These are phyloP conservation scores for Oldenlandia corymbosa DNA, from an alignment of 257 asterid genomes.

Conservation along the genomic window DNA sequence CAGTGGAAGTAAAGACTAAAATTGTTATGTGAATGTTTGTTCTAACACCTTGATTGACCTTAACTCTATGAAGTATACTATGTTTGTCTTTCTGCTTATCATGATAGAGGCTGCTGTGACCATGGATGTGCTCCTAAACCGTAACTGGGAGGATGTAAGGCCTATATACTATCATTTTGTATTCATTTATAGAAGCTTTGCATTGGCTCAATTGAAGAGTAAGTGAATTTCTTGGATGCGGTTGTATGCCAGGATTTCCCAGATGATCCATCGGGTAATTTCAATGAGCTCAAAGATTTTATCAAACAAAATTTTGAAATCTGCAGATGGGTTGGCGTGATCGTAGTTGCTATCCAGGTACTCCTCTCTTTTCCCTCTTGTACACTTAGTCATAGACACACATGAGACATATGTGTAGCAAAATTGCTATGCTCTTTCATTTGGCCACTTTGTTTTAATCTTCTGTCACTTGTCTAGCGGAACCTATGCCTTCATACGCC, in stretches of 20 bases:
- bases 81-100: constrained; percentile 52
- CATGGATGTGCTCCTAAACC: constrained; percentile 71
- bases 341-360: constrained; percentile 77
- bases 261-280: constrained; percentile 65
- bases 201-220: constrained; percentile 1
- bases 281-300: constrained; percentile 58
- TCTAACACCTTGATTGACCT: constrained; percentile 26
- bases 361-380: constrained; percentile 16
- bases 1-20: background rate
- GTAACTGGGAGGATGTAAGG: constrained; percentile 78
- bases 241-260: constrained; percentile 72
- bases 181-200: background rate
- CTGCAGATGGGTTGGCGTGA: constrained; percentile 77
- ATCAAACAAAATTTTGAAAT: constrained; percentile 62
- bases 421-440: background rate
- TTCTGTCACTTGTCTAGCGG: background rate
- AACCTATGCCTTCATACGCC: background rate
- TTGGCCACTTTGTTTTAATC: background rate
- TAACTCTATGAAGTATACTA: constrained; percentile 57
- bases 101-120: constrained; percentile 74
- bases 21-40: background rate
- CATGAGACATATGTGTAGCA: background rate
- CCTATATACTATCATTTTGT: background rate
- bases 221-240: constrained; percentile 6
- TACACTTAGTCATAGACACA: background rate